Conservation (phyloP, 192 early-diverging fungal species). For the Dimargaris cristalligena region DNA sequence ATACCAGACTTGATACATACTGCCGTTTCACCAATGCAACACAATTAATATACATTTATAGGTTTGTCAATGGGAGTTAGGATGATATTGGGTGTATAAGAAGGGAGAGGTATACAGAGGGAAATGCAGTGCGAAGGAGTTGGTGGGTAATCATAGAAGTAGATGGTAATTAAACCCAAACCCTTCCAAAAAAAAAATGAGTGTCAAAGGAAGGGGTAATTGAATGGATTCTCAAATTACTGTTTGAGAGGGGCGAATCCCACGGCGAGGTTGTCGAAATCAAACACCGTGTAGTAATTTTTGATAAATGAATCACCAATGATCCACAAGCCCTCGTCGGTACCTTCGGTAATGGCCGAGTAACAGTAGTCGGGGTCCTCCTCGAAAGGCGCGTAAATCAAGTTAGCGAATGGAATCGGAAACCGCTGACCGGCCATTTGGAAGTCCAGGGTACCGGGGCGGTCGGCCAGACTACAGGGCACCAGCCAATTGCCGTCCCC, state of each 20-base stretch:
- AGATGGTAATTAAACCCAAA: background rate
- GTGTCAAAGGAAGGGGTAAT: background rate
- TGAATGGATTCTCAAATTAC: background rate
- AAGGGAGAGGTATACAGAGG: background rate
- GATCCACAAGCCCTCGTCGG: conserved; percentile 18
- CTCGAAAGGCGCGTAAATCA: conserved; percentile 17
- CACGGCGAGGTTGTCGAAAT: conserved; percentile 24
- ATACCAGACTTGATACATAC: too few relatives aligned
- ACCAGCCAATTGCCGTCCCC: background rate
- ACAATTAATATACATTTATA: too few relatives aligned
- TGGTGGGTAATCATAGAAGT: background rate
- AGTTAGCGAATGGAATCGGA: conserved; percentile 13
- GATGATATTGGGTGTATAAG: too few relatives aligned
- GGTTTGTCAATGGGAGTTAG: too few relatives aligned
- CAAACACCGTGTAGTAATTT: conserved; percentile 31
- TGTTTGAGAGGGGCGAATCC: conserved; percentile 23
- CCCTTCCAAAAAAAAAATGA: background rate
- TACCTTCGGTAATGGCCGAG: conserved; percentile 11
- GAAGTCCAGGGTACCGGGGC: background rate
- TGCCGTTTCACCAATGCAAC: too few relatives aligned
- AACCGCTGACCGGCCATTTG: conserved; percentile 11
- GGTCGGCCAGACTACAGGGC: background rate
- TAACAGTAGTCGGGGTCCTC: conserved; percentile 9
- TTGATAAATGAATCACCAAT: conserved; percentile 32
- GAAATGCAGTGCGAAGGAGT: background rate